These are phyloP conservation scores for Gorgonomyces haynaldii DNA, from an alignment of 192 early-diverging fungal species.

Conservation along the genomic window DNA sequence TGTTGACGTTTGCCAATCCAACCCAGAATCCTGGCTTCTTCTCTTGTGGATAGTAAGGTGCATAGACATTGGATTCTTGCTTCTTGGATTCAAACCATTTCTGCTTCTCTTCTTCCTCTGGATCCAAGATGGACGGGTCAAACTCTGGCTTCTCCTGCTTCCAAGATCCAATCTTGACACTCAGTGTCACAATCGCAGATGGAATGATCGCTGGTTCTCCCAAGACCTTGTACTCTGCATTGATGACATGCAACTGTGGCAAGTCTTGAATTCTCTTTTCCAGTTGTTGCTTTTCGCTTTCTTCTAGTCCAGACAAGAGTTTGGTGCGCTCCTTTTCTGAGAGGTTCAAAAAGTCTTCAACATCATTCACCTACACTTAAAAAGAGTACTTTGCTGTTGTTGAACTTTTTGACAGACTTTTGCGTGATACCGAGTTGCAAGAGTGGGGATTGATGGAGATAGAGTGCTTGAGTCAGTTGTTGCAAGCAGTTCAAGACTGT, in stretches of 20 bases:
- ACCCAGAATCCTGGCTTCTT: constrained; percentile 86
- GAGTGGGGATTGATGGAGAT: constrained; percentile 62
- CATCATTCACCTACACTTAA: constrained; percentile 3
- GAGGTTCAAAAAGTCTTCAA: constrained; percentile 12
- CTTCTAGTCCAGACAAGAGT: constrained; percentile 39
- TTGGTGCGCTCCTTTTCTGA: constrained; percentile 55
- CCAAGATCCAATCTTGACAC: constrained; percentile 22
- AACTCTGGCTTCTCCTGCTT: constrained; percentile 12
- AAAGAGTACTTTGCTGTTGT: constrained; percentile 44
- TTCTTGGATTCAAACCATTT: constrained; percentile 21
- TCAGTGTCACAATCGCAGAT: constrained; percentile 31
- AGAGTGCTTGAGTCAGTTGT: constrained; percentile 61
- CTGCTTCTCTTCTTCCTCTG: constrained; percentile 16
- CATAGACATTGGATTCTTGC: constrained; percentile 36
- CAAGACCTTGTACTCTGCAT: constrained; percentile 62
- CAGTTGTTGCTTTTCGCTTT: constrained; percentile 38
- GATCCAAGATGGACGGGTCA: constrained; percentile 1
- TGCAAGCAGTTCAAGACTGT: constrained; percentile 76
- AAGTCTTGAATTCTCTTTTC: neutral
- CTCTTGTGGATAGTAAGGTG: constrained; percentile 53
- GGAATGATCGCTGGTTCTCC: constrained; percentile 40
- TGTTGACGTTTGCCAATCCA: constrained; percentile 73
- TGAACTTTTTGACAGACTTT: constrained; percentile 60
- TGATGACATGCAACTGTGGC: constrained; percentile 63
- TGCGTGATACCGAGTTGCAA: constrained; percentile 64